phyloP scores from a whole-genome alignment of 2,329 filamentous ascomycete species.

The Lachnellula willkommii region DNA sequence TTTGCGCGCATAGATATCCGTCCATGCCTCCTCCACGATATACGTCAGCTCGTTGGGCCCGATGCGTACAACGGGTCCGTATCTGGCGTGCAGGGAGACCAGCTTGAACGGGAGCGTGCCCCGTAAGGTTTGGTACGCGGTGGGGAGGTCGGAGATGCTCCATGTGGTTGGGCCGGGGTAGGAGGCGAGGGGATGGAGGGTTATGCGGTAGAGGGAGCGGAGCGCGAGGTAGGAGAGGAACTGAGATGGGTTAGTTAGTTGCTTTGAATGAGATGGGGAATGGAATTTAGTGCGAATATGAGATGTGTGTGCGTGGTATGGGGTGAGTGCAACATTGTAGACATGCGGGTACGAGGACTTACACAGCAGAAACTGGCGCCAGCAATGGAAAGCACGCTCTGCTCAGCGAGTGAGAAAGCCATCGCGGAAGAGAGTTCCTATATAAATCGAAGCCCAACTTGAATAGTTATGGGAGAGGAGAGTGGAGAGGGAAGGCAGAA shows the following conservation, averaged over 20 bases:
- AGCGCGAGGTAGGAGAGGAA: not conserved
- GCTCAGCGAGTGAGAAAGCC: too few species aligned
- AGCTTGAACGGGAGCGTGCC: constrained; percentile 37
- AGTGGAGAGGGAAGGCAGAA: too few species aligned
- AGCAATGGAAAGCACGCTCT: too few species aligned
- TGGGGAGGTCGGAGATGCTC: constrained; percentile 11
- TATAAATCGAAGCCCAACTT: too few species aligned
- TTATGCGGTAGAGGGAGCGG: constrained; percentile 10
- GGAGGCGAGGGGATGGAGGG: constrained; percentile 29
- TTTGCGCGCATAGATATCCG: constrained; percentile 15
- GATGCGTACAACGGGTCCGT: constrained; percentile 41
- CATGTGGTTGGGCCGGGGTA: constrained; percentile 30
- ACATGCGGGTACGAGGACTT: too few species aligned
- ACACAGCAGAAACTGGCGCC: too few species aligned
- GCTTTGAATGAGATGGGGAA: too few species aligned
- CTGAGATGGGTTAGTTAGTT: not conserved
- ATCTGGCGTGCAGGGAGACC: constrained; percentile 36
- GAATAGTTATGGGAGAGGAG: too few species aligned
- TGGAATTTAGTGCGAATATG: too few species aligned
- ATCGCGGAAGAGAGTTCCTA: too few species aligned
- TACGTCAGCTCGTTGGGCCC: constrained; percentile 39
- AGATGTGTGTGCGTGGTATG: too few species aligned
- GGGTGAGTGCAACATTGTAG: too few species aligned
- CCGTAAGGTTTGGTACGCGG: not conserved
- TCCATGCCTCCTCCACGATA: constrained; percentile 26